Conservation (phyloP, 2,329 filamentous ascomycete genomes). For the Curvularia hawaiiensis region DNA sequence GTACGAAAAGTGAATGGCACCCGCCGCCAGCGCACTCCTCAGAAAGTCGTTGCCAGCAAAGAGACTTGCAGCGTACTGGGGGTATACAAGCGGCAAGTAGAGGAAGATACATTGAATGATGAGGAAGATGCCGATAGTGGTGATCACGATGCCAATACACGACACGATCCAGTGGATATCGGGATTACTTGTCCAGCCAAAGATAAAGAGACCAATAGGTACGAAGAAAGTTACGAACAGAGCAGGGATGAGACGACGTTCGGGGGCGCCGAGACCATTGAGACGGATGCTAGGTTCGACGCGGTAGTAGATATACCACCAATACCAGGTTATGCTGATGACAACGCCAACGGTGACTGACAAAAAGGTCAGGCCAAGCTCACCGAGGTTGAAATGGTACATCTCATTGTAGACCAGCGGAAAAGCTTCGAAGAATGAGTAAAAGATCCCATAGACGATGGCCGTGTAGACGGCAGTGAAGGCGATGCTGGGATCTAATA, state of each 20-base stretch:
- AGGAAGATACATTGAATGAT: slow-evolving; percentile 60
- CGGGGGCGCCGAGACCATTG: slow-evolving; percentile 73
- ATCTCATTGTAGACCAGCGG: slow-evolving; percentile 73
- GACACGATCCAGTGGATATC: slow-evolving; percentile 63
- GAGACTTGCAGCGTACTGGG: slow-evolving; percentile 52
- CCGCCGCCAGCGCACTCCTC: slow-evolving; percentile 61
- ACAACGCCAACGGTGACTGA: slow-evolving; percentile 78
- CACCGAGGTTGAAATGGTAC: slow-evolving; percentile 76
- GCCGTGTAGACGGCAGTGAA: slow-evolving; percentile 85
- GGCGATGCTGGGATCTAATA: slow-evolving; percentile 82
- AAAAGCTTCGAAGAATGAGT: slow-evolving; percentile 75
- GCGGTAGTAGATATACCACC: slow-evolving; percentile 77
- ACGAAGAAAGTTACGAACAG: slow-evolving; percentile 60
- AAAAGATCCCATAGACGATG: slow-evolving; percentile 74
- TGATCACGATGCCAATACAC: slow-evolving; percentile 58
- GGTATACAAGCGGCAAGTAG: slow-evolving; percentile 69
- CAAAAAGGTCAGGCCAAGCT: slow-evolving; percentile 83
- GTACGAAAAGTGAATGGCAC: slow-evolving; percentile 63
- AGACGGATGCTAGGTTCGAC: slow-evolving; percentile 63
- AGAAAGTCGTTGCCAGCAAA: slow-evolving; percentile 70
- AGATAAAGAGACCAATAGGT: slow-evolving; percentile 68
- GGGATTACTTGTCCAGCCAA: slow-evolving; percentile 70
- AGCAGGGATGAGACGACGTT: slow-evolving; percentile 77
- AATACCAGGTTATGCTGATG: slow-evolving; percentile 67
- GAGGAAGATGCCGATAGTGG: slow-evolving; percentile 52